Evolutionary conservation across 371 early-diverging fungal species (phyloP).

Genomic region (Apophysomyces sp.): DNA sequence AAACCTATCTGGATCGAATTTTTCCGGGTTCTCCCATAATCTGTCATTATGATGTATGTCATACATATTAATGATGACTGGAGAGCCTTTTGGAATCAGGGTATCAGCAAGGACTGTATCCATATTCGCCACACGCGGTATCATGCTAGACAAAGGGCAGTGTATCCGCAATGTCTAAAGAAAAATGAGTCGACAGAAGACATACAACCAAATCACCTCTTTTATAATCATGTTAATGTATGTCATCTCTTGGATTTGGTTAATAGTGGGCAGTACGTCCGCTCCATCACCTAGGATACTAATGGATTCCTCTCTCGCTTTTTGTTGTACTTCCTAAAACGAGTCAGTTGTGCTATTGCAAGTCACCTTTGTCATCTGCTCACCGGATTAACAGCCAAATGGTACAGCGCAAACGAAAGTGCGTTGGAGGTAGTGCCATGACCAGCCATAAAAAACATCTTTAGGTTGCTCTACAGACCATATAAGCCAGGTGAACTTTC

Average conservation of each 20-base stretch:
- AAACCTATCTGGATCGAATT: constrained; percentile 21
- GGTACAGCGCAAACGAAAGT: constrained; percentile 33
- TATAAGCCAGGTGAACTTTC: neutral
- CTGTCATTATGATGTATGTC: constrained; percentile 12
- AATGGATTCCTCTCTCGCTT: constrained; percentile 50
- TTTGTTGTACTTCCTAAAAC: constrained; percentile 44
- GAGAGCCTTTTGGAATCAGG: constrained; percentile 16
- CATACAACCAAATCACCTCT: constrained; percentile 11
- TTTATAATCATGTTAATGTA: constrained; percentile 19
- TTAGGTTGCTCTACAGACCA: constrained; percentile 45
- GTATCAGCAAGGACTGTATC: constrained; percentile 14
- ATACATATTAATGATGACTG: constrained; percentile 5
- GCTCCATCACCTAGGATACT: constrained; percentile 47
- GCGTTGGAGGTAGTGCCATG: constrained; percentile 20
- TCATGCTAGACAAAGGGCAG: neutral
- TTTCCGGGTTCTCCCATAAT: constrained; percentile 17
- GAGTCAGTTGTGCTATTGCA: neutral
- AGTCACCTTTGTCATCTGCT: neutral
- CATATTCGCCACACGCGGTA: constrained; percentile 8
- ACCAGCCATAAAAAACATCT: constrained; percentile 21
- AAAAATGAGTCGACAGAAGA: neutral
- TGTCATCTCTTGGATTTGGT: constrained; percentile 7
- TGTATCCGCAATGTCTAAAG: constrained; percentile 8
- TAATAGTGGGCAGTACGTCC: constrained; percentile 35
- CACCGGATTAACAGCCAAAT: constrained; percentile 40